Evolutionary conservation across 2,329 filamentous ascomycete species (phyloP), one percentile per base, ranked within the genome.

Genomic region (Herpomyces periplanetae): DNA sequence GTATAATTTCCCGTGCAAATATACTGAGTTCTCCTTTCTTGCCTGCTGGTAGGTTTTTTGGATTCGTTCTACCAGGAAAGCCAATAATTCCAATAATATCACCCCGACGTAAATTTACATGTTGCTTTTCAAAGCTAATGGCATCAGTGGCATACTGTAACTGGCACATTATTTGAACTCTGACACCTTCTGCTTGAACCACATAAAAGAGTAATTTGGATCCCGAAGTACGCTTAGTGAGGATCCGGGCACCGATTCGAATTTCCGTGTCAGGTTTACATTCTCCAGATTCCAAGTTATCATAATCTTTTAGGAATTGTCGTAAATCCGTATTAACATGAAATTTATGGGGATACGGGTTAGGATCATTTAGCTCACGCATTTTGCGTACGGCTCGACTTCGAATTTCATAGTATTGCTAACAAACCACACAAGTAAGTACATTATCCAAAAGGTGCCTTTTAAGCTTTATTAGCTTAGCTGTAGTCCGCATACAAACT

Each of bases 321-420:
- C 52, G 49, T 25, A 87, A 48, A 31, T 80, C 64, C 34, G 69
- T 71, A 38, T 61, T 65, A 36, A 68, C 58, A 22, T 73, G 48
- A 51, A 87, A 91, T 50, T 63, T 63, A 60, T 96, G 75, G 4
- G 80, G 80, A 42, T 88, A 87, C 7, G 66, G 66, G 34, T 75
- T 64, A 15, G 65, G 64, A 23, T 57, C 44, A 44, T 63, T 58
- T 34, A 53, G 56, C 34, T 60, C 45, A 32, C 61, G 53, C 26
- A 75, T 51, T 31, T 62, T 61, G 39, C 64, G 61, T 45, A 87
- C 58, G 28, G 51, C 52, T 29, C 66, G 56, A 33, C 63, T 84
- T 26, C 80, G 65, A 36, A 91, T 84, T 45, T 96, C 80, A 37
- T 87, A 88, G 48, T 91, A 96, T 60, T 66, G 60, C 55, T 63